phyloP scores from a whole-genome alignment of 2,329 filamentous ascomycete genomes.

The Paramyrothecium sp. region DNA sequence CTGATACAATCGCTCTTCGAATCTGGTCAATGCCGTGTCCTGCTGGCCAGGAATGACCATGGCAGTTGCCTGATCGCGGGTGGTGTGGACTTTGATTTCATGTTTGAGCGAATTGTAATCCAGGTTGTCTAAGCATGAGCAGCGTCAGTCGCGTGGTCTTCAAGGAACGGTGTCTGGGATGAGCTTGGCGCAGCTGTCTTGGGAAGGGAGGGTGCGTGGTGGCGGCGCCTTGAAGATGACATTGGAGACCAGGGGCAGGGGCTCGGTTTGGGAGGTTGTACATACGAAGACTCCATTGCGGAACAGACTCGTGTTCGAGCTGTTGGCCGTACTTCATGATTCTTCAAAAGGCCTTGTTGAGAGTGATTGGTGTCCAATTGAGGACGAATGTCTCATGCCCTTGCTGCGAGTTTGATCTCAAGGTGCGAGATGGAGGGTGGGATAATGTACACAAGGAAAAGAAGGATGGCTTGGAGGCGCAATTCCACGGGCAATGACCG shows the following conservation, averaged over 20 bases:
- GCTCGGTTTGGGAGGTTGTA: conserved; percentile 12
- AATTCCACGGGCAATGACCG: no score
- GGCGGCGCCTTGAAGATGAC: no score
- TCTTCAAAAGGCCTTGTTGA: conserved; percentile 1
- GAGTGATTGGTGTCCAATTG: not conserved
- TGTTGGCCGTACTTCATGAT: conserved; percentile 47
- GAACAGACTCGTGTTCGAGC: conserved; percentile 73
- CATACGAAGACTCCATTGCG: conserved; percentile 76
- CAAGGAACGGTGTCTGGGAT: no score
- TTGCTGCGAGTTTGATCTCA: not conserved
- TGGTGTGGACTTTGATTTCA: conserved; percentile 79
- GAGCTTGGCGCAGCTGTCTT: not conserved
- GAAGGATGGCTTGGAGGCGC: not conserved
- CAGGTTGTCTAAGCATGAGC: conserved; percentile 64
- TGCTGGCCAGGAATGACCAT: conserved; percentile 73
- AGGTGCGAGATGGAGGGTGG: not conserved
- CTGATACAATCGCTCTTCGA: conserved; percentile 69
- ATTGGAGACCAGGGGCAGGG: not conserved
- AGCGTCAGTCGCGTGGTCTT: no score
- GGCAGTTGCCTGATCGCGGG: conserved; percentile 65
- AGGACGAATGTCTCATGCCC: not conserved
- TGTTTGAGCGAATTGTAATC: conserved; percentile 87
- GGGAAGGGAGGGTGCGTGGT: not conserved
- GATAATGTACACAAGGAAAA: not conserved
- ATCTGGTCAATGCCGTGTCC: conserved; percentile 56